These are phyloP conservation scores for Gamarada debralockiae DNA, from an alignment of 495 filamentous ascomycete species.

Conservation along the genomic window DNA sequence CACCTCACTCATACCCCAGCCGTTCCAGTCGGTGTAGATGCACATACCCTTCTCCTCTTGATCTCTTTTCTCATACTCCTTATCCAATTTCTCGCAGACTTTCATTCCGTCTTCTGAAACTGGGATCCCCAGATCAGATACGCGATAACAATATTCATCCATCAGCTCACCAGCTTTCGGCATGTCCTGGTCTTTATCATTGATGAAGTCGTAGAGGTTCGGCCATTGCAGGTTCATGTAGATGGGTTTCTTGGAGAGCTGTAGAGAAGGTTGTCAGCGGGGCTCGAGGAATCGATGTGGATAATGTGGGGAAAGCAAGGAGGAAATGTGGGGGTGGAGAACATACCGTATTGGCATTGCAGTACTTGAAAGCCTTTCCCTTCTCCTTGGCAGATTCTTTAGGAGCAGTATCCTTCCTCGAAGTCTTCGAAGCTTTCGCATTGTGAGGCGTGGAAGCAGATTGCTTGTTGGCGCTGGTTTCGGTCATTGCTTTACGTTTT, in stretches of 20 bases:
- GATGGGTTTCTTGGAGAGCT: conserved; percentile 8
- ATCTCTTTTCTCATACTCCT: conserved; percentile 26
- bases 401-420: neutral
- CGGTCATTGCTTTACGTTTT: conserved; percentile 10
- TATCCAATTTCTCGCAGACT: neutral
- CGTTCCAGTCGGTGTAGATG: conserved; percentile 35
- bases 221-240: conserved; percentile 12
- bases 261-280: neutral
- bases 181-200: conserved; percentile 15
- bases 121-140: conserved; percentile 8
- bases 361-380: conserved; percentile 7
- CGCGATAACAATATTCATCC: neutral
- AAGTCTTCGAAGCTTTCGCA: conserved; percentile 7
- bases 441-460: neutral
- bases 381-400: neutral
- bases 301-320: neutral
- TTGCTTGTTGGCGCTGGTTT: neutral
- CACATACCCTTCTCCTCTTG: conserved; percentile 39
- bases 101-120: conserved; percentile 1
- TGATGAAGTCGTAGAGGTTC: conserved; percentile 4
- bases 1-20: conserved; percentile 36
- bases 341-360: conserved; percentile 7
- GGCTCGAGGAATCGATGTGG: neutral
- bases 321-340: neutral
- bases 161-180: conserved; percentile 3